Percentiles rank a stretch among this genome's conserved stretches.
Conservation (phyloP, 495 filamentous ascomycete genomes). For the Haplographium delicatum region DNA sequence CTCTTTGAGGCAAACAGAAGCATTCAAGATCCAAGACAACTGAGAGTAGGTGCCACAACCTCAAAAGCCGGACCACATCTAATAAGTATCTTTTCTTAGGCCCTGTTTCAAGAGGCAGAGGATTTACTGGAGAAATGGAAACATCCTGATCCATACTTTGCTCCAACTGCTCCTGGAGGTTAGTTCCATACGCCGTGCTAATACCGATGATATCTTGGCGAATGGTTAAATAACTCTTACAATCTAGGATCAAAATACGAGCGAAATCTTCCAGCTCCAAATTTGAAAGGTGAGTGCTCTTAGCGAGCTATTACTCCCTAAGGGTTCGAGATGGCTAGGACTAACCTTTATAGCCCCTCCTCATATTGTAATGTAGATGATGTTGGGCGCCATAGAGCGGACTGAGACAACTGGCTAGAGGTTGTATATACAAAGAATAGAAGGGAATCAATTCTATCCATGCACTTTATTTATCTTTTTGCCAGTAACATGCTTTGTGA, state of each 20-base stretch:
- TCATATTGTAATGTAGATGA: conserved; percentile 23
- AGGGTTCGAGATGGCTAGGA: too few species aligned
- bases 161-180: conserved; percentile 93
- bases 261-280: conserved; percentile 77
- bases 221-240: background rate
- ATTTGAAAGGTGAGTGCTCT: conserved; percentile 66
- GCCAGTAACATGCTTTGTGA: too few species aligned
- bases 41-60: conserved; percentile 55
- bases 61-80: background rate
- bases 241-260: conserved; percentile 87
- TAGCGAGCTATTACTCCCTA: background rate
- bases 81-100: conserved; percentile 42
- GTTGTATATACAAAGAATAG: conserved; percentile 11
- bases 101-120: conserved; percentile 79
- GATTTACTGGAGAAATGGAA: conserved; percentile 88
- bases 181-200: conserved; percentile 26
- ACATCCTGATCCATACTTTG: conserved; percentile 87
- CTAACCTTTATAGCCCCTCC: conserved; percentile 37
- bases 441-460: too few species aligned
- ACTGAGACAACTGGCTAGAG: background rate
- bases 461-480: too few species aligned
- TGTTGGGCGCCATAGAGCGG: conserved; percentile 13
- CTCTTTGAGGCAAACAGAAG: conserved; percentile 92
- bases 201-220: background rate
- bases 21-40: conserved; percentile 79